These are phyloP conservation scores for Euphorbia tirucalli DNA, from an alignment of 345 rosid genomes.

Conservation along the genomic window DNA sequence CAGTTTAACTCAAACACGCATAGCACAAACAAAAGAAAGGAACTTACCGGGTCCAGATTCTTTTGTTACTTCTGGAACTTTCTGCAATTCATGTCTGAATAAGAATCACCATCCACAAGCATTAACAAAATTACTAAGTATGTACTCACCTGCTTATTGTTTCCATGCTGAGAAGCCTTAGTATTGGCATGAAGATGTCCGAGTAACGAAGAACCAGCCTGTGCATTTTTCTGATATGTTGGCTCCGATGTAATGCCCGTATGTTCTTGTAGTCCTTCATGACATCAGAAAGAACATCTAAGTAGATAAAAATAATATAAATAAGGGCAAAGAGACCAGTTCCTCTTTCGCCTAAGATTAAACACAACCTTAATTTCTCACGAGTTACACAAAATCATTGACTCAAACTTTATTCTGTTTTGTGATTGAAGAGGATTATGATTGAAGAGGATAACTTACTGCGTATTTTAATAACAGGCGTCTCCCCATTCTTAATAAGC, in stretches of 20 bases:
- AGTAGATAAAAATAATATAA: too few relatives aligned
- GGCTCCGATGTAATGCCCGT: not conserved
- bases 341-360: too few relatives aligned
- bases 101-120: not conserved
- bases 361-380: too few relatives aligned
- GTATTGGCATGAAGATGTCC: not conserved
- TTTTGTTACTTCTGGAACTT: constrained; percentile 3
- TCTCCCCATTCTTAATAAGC: constrained; percentile 2
- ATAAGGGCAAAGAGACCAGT: too few relatives aligned
- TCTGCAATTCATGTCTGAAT: not conserved
- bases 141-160: not conserved
- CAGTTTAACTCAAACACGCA: too few relatives aligned
- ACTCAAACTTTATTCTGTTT: not conserved
- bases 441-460: not conserved
- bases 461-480: not conserved
- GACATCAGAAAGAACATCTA: not conserved
- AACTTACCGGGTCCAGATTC: not conserved
- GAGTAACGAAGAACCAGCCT: not conserved
- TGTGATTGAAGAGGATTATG: too few relatives aligned
- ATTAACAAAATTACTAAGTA: not conserved
- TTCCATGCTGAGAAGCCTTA: not conserved
- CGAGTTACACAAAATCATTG: too few relatives aligned
- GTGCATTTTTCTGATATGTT: not conserved
- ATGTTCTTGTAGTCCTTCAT: not conserved
- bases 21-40: not conserved